A percentile compares a stretch with the other conserved stretches of the same genome.
Evolutionary conservation across 2,329 filamentous ascomycete genomes (phyloP).

Genomic region (Aureobasidium sp.): DNA sequence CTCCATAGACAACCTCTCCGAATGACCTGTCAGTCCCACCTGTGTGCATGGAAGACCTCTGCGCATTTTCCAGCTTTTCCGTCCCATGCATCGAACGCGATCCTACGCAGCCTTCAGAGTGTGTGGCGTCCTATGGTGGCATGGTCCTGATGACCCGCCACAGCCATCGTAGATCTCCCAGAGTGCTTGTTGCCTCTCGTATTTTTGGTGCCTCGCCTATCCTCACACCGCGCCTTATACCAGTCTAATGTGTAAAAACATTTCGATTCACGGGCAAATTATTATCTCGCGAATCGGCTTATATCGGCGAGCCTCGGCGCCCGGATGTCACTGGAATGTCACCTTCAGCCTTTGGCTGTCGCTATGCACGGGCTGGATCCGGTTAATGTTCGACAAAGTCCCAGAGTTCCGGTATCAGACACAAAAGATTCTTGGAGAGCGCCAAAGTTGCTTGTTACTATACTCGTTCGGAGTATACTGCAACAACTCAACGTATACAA

Average conservation of each 20-base stretch:
- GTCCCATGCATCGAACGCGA: conserved; percentile 5
- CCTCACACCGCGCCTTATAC: background rate
- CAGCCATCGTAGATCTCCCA: conserved; percentile 1
- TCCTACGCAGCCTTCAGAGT: background rate
- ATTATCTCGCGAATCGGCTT: background rate
- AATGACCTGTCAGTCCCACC: background rate
- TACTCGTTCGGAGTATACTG: too few relatives aligned
- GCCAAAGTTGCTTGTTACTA: background rate
- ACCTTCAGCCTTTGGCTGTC: background rate
- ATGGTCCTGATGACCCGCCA: background rate
- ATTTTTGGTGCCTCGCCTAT: background rate
- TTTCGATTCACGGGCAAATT: background rate
- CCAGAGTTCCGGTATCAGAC: background rate
- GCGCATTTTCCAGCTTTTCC: background rate
- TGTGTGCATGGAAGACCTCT: background rate
- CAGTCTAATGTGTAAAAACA: background rate
- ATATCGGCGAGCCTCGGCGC: background rate
- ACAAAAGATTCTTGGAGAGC: background rate
- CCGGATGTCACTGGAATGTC: conserved; percentile 8
- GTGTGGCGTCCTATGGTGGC: background rate
- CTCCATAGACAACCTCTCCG: background rate
- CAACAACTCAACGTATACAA: background rate
- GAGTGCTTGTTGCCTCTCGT: background rate
- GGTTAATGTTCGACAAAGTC: background rate
- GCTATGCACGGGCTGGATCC: background rate